These are phyloP conservation scores for Nothophoma quercina DNA, from an alignment of 2,329 filamentous ascomycete species.

Conservation along the genomic window DNA sequence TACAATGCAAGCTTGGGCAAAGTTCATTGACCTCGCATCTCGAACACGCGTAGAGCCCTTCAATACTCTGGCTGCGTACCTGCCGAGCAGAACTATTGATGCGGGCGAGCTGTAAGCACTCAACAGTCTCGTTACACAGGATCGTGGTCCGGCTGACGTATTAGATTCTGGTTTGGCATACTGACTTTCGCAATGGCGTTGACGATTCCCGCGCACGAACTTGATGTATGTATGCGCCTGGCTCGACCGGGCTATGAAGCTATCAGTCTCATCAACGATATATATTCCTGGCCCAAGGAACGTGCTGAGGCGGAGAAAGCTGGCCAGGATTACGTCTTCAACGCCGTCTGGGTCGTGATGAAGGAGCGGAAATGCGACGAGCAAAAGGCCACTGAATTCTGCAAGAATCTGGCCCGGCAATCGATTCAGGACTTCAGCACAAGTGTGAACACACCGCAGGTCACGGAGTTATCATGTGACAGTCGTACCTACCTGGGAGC, in stretches of 20 bases:
- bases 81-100: constrained; percentile 23
- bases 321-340: constrained; percentile 44
- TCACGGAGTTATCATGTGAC: too few species aligned
- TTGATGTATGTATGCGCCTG: constrained; percentile 33
- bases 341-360: constrained; percentile 48
- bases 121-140: background rate
- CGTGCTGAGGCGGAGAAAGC: constrained; percentile 33
- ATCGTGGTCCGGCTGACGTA: background rate
- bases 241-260: constrained; percentile 36
- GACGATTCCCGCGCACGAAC: constrained; percentile 49
- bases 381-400: too few species aligned
- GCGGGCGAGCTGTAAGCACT: constrained; percentile 25
- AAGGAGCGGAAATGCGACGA: too few species aligned
- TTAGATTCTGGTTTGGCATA: constrained; percentile 47
- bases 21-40: constrained; percentile 21
- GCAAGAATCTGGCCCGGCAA: too few species aligned
- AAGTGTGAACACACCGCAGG: too few species aligned
- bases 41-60: constrained; percentile 7
- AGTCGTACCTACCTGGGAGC: too few species aligned
- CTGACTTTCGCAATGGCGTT: constrained; percentile 51
- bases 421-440: too few species aligned
- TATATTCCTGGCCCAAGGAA: constrained; percentile 51
- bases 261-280: constrained; percentile 50
- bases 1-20: constrained; percentile 27
- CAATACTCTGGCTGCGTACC: constrained; percentile 25